phyloP scores from a whole-genome alignment of 1,139 yeast genomes.

The Candida smagusa region DNA sequence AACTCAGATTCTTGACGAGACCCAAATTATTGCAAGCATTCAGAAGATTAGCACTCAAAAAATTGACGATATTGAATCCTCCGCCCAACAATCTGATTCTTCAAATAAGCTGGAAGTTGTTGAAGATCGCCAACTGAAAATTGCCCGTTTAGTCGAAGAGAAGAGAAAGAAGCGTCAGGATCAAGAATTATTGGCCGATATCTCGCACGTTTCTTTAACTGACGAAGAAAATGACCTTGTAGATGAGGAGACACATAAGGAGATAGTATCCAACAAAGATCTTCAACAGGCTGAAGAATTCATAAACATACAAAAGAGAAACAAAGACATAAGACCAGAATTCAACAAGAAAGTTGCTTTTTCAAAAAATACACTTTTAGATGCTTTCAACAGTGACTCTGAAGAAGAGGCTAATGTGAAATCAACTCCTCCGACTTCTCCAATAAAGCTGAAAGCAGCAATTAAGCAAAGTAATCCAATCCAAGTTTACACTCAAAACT shows the following conservation, averaged over 20 bases:
- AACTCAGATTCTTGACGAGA: conserved; percentile 1
- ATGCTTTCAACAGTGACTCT: conserved; percentile 32
- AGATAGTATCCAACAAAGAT: conserved; percentile 21
- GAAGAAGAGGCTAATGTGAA: conserved; percentile 14
- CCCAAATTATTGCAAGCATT: conserved; percentile 1
- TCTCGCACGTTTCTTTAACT: conserved; percentile 33
- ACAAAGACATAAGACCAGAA: conserved; percentile 30
- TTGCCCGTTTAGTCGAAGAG: conserved; percentile 21
- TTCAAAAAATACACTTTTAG: conserved; percentile 31
- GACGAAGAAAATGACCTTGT: conserved; percentile 42
- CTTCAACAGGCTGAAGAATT: conserved; percentile 35
- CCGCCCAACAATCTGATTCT: conserved; percentile 1
- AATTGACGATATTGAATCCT: neutral
- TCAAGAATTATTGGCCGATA: conserved; percentile 30
- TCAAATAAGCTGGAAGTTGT: neutral
- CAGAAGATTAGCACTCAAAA: conserved; percentile 1
- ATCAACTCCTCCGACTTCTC: conserved; percentile 38
- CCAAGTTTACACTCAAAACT: conserved; percentile 33
- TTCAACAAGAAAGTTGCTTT: conserved; percentile 28
- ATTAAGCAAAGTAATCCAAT: conserved; percentile 26
- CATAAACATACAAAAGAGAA: conserved; percentile 35
- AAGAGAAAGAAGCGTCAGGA: conserved; percentile 21
- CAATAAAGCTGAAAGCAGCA: conserved; percentile 18
- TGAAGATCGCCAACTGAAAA: conserved; percentile 21
- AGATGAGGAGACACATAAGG: conserved; percentile 13